Percentiles rank a stretch among this genome's conserved stretches.
phyloP scores from a whole-genome alignment of 768 basidiomycete genomes.

The Rhizopogon rudus region DNA sequence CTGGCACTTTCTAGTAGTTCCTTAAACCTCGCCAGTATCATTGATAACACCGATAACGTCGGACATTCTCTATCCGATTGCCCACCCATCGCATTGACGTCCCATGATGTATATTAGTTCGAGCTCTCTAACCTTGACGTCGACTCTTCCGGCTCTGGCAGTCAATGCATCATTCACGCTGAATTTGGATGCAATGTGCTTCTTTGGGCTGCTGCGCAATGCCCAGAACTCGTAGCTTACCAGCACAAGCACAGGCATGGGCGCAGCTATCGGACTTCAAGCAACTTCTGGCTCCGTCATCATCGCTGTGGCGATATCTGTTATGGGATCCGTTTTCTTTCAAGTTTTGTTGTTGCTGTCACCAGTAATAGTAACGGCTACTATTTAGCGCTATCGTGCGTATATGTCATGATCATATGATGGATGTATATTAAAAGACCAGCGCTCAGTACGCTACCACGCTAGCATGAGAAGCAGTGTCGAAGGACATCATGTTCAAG shows the following conservation, averaged over 20 bases:
- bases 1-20: constrained; percentile 58
- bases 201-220: constrained; percentile 69
- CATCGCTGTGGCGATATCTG: not conserved
- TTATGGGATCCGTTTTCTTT: constrained; percentile 3
- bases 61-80: constrained; percentile 21
- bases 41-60: constrained; percentile 70
- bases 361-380: too few relatives aligned
- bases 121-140: constrained; percentile 80
- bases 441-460: too few relatives aligned
- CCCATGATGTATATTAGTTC: constrained; percentile 55
- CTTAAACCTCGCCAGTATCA: constrained; percentile 62
- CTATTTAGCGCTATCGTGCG: too few relatives aligned
- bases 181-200: constrained; percentile 83
- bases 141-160: constrained; percentile 73
- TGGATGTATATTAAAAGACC: too few relatives aligned
- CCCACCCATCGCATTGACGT: not conserved
- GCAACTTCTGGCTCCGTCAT: not conserved
- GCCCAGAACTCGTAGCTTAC: constrained; percentile 41
- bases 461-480: too few relatives aligned
- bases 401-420: too few relatives aligned
- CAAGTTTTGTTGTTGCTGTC: not conserved
- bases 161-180: constrained; percentile 85
- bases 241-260: constrained; percentile 1
- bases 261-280: not conserved
- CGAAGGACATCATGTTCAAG: too few relatives aligned